These are phyloP conservation scores for Bipolaris gigantea DNA, from an alignment of 2,329 filamentous ascomycete species.

Conservation along the genomic window DNA sequence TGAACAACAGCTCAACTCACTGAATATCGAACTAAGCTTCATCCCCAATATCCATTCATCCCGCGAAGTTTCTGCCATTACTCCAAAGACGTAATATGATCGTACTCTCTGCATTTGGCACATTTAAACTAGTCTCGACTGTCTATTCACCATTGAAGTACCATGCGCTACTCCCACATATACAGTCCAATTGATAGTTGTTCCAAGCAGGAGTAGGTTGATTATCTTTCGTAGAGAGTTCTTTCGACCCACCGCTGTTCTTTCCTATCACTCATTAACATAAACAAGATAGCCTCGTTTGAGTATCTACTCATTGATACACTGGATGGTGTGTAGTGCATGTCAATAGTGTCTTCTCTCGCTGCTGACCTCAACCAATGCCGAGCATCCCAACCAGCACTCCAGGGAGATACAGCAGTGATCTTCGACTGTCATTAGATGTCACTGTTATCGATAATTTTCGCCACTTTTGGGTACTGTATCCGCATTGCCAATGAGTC, in stretches of 20 bases:
- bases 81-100: conserved; percentile 18
- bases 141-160: conserved; percentile 13
- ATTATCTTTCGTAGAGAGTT: neutral
- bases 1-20: conserved; percentile 20
- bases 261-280: neutral
- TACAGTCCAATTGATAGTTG: conserved; percentile 16
- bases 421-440: conserved; percentile 2
- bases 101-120: conserved; percentile 9
- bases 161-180: conserved; percentile 10
- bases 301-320: conserved; percentile 11
- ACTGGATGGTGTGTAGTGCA: conserved; percentile 8
- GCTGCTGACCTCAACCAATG: conserved; percentile 7
- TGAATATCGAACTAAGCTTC: conserved; percentile 16
- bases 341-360: neutral
- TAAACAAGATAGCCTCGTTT: no score
- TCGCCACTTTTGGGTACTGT: neutral
- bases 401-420: conserved; percentile 11
- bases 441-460: neutral
- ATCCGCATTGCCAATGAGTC: neutral
- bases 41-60: conserved; percentile 7
- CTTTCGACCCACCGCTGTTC: neutral
- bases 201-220: conserved; percentile 11
- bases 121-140: conserved; percentile 7
- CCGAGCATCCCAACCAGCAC: conserved; percentile 9
- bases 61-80: conserved; percentile 9